Conservation (phyloP, 2,329 filamentous ascomycete genomes). For the Colletotrichum lupini region DNA sequence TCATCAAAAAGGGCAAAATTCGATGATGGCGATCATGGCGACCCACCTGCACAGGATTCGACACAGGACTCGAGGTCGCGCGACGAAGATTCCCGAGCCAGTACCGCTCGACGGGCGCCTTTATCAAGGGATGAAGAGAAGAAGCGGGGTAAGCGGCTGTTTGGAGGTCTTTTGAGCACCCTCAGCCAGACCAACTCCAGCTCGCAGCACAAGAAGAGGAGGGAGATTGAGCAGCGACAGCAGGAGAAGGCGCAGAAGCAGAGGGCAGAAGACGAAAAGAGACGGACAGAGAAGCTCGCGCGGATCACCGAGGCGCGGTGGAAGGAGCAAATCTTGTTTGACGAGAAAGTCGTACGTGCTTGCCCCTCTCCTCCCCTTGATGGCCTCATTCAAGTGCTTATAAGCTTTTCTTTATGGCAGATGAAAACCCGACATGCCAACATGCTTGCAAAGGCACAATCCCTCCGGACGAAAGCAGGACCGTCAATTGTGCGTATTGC, state of each 20-base stretch:
- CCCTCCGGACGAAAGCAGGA: constrained; percentile 76
- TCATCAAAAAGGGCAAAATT: constrained; percentile 33
- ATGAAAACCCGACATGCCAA: constrained; percentile 81
- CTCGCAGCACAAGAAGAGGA: constrained; percentile 75
- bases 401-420: constrained; percentile 52
- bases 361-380: neutral
- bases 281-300: constrained; percentile 73
- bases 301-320: constrained; percentile 70
- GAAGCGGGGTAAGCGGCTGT: constrained; percentile 85
- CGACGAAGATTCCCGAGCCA: constrained; percentile 29
- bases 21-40: constrained; percentile 21
- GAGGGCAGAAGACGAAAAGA: constrained; percentile 75
- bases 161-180: constrained; percentile 83
- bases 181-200: constrained; percentile 77
- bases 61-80: neutral
- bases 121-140: constrained; percentile 73
- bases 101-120: constrained; percentile 48
- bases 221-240: constrained; percentile 85
- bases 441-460: constrained; percentile 77
- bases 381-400: constrained; percentile 38
- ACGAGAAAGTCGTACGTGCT: constrained; percentile 77
- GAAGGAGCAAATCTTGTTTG: constrained; percentile 78
- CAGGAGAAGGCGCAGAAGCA: constrained; percentile 80
- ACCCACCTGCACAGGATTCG: neutral
- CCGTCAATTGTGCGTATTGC: constrained; percentile 76